Evolutionary conservation across 495 filamentous ascomycete species (phyloP).

Genomic region (Xylaria flabelliformis): DNA sequence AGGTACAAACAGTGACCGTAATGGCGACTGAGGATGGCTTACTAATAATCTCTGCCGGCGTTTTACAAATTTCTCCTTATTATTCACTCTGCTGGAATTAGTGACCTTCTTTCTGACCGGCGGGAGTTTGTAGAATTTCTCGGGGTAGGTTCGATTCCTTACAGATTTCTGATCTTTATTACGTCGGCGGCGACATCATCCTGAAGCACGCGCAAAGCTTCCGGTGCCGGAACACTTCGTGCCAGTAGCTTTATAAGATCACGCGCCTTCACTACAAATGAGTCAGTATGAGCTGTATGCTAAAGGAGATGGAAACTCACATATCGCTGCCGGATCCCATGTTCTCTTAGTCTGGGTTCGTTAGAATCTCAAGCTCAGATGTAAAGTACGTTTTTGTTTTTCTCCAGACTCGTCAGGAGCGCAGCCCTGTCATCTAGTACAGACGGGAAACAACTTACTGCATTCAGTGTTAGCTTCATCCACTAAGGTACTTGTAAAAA

Average conservation of each 20-base stretch:
- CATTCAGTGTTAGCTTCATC: constrained; percentile 5
- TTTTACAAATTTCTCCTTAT: constrained; percentile 98
- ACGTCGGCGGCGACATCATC: constrained; percentile 89
- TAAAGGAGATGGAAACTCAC: background rate
- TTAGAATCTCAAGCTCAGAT: background rate
- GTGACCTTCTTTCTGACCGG: background rate
- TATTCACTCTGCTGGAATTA: constrained; percentile 62
- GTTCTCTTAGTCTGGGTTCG: constrained; percentile 75
- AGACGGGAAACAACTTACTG: constrained; percentile 18
- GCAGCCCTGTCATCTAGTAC: background rate
- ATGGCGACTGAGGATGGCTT: constrained; percentile 40
- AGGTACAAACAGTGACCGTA: background rate
- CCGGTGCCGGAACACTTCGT: constrained; percentile 88
- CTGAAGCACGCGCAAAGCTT: constrained; percentile 92
- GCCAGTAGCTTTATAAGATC: constrained; percentile 94
- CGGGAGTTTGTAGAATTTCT: background rate
- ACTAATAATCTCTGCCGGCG: constrained; percentile 90
- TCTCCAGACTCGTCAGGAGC: no score
- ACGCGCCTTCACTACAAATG: constrained; percentile 71
- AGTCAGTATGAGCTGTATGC: constrained; percentile 2
- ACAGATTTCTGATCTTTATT: constrained; percentile 74
- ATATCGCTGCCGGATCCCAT: constrained; percentile 90
- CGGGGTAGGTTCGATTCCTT: background rate
- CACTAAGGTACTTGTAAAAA: background rate
- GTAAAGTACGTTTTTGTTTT: background rate